Conservation (phyloP, 306 rosid species). For the Acacia confusa region DNA sequence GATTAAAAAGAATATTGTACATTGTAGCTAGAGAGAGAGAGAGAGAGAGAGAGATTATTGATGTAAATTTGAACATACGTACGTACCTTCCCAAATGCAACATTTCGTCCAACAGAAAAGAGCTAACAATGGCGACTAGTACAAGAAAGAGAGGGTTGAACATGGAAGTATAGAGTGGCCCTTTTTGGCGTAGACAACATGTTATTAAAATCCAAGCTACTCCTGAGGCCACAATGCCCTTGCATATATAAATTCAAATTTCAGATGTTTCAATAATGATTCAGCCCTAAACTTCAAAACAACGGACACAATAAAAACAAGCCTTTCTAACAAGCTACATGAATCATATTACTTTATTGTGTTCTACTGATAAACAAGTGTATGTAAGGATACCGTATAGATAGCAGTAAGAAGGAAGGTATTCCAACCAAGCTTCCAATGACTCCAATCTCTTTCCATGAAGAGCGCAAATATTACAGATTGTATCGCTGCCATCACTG, state of each 20-base stretch:
- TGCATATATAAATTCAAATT: background rate
- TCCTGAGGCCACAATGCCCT: slow-evolving; percentile 34
- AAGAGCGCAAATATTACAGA: slow-evolving; percentile 26
- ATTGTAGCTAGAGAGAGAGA: too few relatives aligned
- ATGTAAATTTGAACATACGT: background rate
- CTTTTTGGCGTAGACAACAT: background rate
- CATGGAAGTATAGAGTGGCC: background rate
- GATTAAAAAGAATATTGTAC: too few relatives aligned
- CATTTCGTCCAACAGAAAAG: slow-evolving; percentile 23
- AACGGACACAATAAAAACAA: too few relatives aligned
- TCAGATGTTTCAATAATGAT: too few relatives aligned
- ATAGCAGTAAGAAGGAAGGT: slow-evolving; percentile 20
- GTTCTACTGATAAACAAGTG: background rate
- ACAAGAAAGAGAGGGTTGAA: slow-evolving; percentile 35
- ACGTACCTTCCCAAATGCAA: slow-evolving; percentile 31
- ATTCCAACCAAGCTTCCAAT: slow-evolving; percentile 37
- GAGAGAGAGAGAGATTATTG: too few relatives aligned
- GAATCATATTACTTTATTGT: background rate
- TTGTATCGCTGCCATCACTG: slow-evolving; percentile 36
- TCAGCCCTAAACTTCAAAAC: too few relatives aligned
- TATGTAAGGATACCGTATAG: slow-evolving; percentile 5
- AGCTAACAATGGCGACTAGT: slow-evolving; percentile 29
- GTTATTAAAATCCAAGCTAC: slow-evolving; percentile 11
- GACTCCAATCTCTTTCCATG: slow-evolving; percentile 31
- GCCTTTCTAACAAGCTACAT: too few relatives aligned